phyloP scores from a whole-genome alignment of 1,284 basidiomycete genomes.

The Vanrija humicola region DNA sequence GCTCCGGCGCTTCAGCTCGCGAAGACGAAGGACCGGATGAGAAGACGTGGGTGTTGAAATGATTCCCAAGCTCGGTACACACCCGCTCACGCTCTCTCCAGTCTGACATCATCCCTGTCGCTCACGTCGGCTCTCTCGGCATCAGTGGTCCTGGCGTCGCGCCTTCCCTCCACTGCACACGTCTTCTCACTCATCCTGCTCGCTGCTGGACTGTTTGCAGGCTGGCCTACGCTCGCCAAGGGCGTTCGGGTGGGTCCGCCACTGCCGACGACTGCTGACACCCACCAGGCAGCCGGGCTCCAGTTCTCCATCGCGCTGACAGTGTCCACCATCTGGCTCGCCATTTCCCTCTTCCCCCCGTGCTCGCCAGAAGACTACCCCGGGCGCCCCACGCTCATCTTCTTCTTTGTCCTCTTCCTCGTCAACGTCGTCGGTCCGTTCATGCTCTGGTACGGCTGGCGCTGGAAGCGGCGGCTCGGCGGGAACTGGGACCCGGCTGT shows the following conservation, averaged over 20 bases:
- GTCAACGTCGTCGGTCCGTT: constrained; percentile 38
- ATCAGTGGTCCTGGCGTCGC: constrained; percentile 88
- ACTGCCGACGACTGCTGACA: background rate
- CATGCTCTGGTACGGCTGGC: constrained; percentile 42
- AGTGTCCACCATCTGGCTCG: constrained; percentile 27
- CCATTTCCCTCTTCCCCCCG: constrained; percentile 22
- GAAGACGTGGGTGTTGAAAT: constrained; percentile 24
- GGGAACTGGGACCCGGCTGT: constrained; percentile 44
- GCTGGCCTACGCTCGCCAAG: constrained; percentile 77
- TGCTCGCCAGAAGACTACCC: background rate
- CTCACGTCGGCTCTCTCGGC: constrained; percentile 94
- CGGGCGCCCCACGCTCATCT: constrained; percentile 8
- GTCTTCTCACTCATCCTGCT: constrained; percentile 89
- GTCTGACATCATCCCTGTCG: constrained; percentile 81
- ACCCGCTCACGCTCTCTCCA: constrained; percentile 38
- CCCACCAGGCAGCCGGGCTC: constrained; percentile 30
- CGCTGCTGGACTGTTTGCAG: constrained; percentile 76
- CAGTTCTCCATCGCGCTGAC: constrained; percentile 34
- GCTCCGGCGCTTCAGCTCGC: constrained; percentile 4
- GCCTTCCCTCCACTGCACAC: constrained; percentile 73
- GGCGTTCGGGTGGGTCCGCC: constrained; percentile 62
- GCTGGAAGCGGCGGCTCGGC: constrained; percentile 39
- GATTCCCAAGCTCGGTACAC: too few species aligned
- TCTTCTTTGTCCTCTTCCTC: constrained; percentile 22
- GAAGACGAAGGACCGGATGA: constrained; percentile 23